phyloP scores from a whole-genome alignment of 2,329 filamentous ascomycete species.

The Fusarium robinianum region DNA sequence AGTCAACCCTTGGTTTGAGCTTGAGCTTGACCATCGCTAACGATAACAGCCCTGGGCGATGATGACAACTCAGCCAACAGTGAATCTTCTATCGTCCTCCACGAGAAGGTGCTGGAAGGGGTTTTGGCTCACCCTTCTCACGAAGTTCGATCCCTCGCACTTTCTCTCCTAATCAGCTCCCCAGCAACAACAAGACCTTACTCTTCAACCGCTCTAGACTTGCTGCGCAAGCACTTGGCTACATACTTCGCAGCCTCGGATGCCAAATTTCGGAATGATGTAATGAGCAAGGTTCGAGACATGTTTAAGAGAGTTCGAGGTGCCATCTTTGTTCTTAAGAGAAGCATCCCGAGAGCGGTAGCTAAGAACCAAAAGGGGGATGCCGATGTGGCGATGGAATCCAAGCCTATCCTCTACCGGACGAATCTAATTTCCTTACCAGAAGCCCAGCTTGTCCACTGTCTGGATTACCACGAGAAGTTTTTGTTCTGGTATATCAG shows the following conservation, averaged over 20 bases:
- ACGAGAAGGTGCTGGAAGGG: slow-evolving; percentile 52
- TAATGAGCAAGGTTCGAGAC: slow-evolving; percentile 73
- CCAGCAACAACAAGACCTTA: slow-evolving; percentile 76
- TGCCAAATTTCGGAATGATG: slow-evolving; percentile 81
- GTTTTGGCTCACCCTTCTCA: slow-evolving; percentile 62
- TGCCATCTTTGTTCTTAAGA: slow-evolving; percentile 61
- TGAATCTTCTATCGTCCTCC: slow-evolving; percentile 41
- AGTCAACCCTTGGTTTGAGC: slow-evolving; percentile 1
- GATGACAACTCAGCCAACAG: slow-evolving; percentile 22
- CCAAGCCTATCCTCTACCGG: slow-evolving; percentile 43
- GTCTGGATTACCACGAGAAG: slow-evolving; percentile 55
- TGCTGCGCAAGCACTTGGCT: slow-evolving; percentile 68
- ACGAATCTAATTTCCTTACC: slow-evolving; percentile 48
- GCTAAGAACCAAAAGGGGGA: slow-evolving; percentile 44
- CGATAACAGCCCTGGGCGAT: slow-evolving; percentile 35
- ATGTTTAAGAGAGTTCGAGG: slow-evolving; percentile 77
- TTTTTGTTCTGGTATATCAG: slow-evolving; percentile 77
- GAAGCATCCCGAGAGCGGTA: slow-evolving; percentile 46
- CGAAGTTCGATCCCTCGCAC: slow-evolving; percentile 74
- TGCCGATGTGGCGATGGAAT: slow-evolving; percentile 10
- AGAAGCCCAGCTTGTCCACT: slow-evolving; percentile 44
- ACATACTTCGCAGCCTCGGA: slow-evolving; percentile 83
- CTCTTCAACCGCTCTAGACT: slow-evolving; percentile 61
- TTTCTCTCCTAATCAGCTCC: slow-evolving; percentile 79
- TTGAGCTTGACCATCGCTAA: slow-evolving; percentile 21